Evolutionary conservation across 371 early-diverging fungal genomes (phyloP), one percentile per base, ranked within the genome.

Genomic region (Mortierella sp.): DNA sequence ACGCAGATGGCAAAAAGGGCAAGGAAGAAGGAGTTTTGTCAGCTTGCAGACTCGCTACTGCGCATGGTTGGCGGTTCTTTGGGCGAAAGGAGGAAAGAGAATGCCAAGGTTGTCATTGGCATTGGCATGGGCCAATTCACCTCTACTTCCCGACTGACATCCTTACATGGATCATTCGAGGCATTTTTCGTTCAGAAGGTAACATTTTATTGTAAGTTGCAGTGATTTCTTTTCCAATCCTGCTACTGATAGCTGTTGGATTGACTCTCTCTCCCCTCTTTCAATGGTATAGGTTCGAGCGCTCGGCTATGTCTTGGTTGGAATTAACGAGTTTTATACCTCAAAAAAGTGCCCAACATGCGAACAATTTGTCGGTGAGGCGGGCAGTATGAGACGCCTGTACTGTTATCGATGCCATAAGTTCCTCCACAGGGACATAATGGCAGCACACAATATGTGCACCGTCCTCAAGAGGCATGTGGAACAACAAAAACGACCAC

Each of bases 401-500:
- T 43, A 45, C 44, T 60, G 47, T 44, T 9, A 60, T 5, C 16
- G 25, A 5, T 26, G 69, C 62, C 0, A 44, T 6, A 1, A 15
- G 5, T 50, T 30, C 16, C 16, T 71, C 45, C 61, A 57, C 21
- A 59, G 66, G 11, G 72, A 66, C 23, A 52, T 64, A 21, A 72
- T 72, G 63, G 72, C 66, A 0, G 66, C 29, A 11, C 58, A 72
- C 25, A 67, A 72, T 46, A 72, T 67, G 1, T 11, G 16, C 30
- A 67, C 59, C 16, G 51, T 43, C 18, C 5, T 72, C 3, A 63
- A 47, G 0, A 43, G 52, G 14, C 59, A 72, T 25, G 25, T 72
- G 26, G 14, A 57, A 6, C 11, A 63, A 6, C 73, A 63, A 28
- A 30, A 67, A 44, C 64, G 73, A 6, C 66, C 66, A 0, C 12